Evolutionary conservation across 805 yeast genomes (phyloP).

Genomic region (Pichia insulana): DNA sequence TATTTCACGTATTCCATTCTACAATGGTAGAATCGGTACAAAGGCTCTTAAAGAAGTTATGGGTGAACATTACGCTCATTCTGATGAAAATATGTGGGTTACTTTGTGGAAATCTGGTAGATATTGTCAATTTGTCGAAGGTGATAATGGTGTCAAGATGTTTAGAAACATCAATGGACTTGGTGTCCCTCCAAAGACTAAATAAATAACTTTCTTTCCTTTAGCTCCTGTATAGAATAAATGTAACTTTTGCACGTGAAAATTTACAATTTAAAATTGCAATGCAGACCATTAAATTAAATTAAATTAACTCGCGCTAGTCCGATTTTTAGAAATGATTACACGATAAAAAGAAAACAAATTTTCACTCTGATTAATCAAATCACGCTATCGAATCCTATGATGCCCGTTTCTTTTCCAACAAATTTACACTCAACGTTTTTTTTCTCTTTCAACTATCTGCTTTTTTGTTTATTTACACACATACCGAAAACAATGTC

Average conservation of each 20-base stretch:
- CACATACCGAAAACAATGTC: too few relatives aligned
- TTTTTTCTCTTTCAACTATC: background rate
- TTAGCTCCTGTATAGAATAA: too few relatives aligned
- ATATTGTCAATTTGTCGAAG: slow-evolving; percentile 66
- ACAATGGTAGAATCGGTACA: slow-evolving; percentile 74
- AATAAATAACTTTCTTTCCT: too few relatives aligned
- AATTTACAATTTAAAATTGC: too few relatives aligned
- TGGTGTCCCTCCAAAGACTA: slow-evolving; percentile 32
- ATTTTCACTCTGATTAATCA: background rate
- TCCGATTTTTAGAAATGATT: too few relatives aligned
- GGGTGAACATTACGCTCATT: slow-evolving; percentile 69
- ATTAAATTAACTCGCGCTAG: too few relatives aligned
- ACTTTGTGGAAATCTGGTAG: slow-evolving; percentile 56
- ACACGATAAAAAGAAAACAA: too few relatives aligned
- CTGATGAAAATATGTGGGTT: slow-evolving; percentile 66
- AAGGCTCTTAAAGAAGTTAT: slow-evolving; percentile 73
- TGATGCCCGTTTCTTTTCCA: too few relatives aligned
- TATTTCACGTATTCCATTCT: slow-evolving; percentile 77
- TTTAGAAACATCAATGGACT: slow-evolving; percentile 61
- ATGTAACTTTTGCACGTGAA: too few relatives aligned
- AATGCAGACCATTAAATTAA: too few relatives aligned
- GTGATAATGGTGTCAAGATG: slow-evolving; percentile 64
- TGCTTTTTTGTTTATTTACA: background rate
- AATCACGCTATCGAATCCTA: too few relatives aligned
- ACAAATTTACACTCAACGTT: too few relatives aligned